phyloP scores from a whole-genome alignment of 768 basidiomycete genomes.

The Boletus reticulatus region DNA sequence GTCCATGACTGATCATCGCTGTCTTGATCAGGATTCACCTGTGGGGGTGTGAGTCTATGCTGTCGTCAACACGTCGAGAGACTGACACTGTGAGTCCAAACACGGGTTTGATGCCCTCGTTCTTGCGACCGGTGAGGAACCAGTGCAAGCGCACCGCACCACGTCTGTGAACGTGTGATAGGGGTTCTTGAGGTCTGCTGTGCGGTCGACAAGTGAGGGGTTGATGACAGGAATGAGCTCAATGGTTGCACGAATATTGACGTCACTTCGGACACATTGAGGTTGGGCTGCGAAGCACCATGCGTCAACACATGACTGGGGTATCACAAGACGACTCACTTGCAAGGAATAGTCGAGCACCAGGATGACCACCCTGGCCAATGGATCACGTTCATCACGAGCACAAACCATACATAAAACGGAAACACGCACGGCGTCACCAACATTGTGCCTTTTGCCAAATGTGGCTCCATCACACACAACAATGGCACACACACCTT shows the following conservation, averaged over 20 bases:
- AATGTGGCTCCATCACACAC: slow-evolving; percentile 76
- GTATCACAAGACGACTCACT: slow-evolving; percentile 35
- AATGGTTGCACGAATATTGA: slow-evolving; percentile 87
- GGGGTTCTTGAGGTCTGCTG: slow-evolving; percentile 42
- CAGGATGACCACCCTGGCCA: slow-evolving; percentile 73
- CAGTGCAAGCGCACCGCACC: slow-evolving; percentile 55
- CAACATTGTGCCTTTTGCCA: slow-evolving; percentile 67
- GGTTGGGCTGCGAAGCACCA: slow-evolving; percentile 57
- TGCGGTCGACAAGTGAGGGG: slow-evolving; percentile 59
- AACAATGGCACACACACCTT: slow-evolving; percentile 66
- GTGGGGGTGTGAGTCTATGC: neutral
- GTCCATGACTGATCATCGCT: slow-evolving; percentile 49
- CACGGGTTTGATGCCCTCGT: slow-evolving; percentile 83
- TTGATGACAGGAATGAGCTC: slow-evolving; percentile 61
- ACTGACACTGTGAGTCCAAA: slow-evolving; percentile 85
- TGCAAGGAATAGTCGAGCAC: slow-evolving; percentile 75
- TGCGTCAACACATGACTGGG: no score
- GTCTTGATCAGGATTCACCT: slow-evolving; percentile 53
- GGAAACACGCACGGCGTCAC: slow-evolving; percentile 78
- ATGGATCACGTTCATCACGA: neutral
- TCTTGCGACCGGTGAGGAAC: slow-evolving; percentile 86
- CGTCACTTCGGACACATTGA: slow-evolving; percentile 77
- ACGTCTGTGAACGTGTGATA: slow-evolving; percentile 69
- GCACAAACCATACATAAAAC: neutral
- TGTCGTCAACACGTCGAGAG: no score